These are phyloP conservation scores for Nemania sp. DNA, from an alignment of 2,329 filamentous ascomycete species.

Conservation along the genomic window DNA sequence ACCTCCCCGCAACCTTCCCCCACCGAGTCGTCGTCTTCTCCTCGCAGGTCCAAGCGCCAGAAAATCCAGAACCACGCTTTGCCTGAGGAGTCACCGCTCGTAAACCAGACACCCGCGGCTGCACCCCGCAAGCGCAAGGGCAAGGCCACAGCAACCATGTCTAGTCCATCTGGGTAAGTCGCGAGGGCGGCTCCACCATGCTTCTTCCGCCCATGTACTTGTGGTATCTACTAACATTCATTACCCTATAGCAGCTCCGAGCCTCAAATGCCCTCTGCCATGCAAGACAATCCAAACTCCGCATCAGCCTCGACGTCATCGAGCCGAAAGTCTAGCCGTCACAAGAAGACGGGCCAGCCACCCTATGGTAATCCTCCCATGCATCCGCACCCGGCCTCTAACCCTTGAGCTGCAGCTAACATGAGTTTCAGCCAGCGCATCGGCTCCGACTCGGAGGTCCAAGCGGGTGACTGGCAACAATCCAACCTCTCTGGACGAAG, in stretches of 20 bases:
- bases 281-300: constrained; percentile 56
- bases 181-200: constrained; percentile 3
- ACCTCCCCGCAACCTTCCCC: constrained; percentile 45
- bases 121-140: constrained; percentile 61
- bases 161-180: constrained; percentile 67
- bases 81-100: constrained; percentile 32
- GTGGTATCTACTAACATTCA: constrained; percentile 33
- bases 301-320: constrained; percentile 61
- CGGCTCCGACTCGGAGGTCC: constrained; percentile 51
- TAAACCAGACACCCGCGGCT: constrained; percentile 41
- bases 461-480: constrained; percentile 57
- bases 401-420: constrained; percentile 6
- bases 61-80: constrained; percentile 59
- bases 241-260: constrained; percentile 50
- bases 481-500: constrained; percentile 56
- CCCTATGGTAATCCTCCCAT: constrained; percentile 45
- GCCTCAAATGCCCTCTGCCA: constrained; percentile 67
- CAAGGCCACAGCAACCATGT: constrained; percentile 70
- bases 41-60: constrained; percentile 72
- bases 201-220: constrained; percentile 27
- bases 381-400: neutral
- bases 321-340: constrained; percentile 73
- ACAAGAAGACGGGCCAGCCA: constrained; percentile 65
- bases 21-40: constrained; percentile 44
- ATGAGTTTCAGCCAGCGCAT: constrained; percentile 36